phyloP scores from a whole-genome alignment of 179 eudicot species.

The Drosera spatulata region DNA sequence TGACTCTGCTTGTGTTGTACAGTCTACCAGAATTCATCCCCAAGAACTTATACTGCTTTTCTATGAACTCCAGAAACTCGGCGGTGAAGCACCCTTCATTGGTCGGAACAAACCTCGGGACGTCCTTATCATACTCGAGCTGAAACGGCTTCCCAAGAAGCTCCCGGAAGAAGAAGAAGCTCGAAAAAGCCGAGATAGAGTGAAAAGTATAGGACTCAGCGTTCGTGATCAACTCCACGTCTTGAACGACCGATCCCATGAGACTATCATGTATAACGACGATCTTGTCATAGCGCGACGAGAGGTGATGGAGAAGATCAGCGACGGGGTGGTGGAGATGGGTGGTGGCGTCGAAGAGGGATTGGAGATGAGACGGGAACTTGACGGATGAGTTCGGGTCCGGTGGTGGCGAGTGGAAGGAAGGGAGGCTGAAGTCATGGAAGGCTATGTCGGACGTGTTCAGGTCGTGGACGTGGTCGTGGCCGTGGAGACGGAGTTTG shows the following conservation, averaged over 20 bases:
- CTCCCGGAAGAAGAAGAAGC: constrained; percentile 18
- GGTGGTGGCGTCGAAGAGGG: constrained; percentile 22
- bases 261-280: constrained; percentile 39
- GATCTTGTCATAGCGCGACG: constrained; percentile 13
- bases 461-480: constrained; percentile 15
- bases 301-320: constrained; percentile 10
- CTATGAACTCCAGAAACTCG: constrained; percentile 20
- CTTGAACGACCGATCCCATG: constrained; percentile 50
- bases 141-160: constrained; percentile 17
- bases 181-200: constrained; percentile 24
- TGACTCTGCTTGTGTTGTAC: constrained; percentile 27
- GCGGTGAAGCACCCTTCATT: constrained; percentile 20
- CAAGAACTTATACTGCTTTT: constrained; percentile 8
- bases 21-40: constrained; percentile 22
- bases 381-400: constrained; percentile 14
- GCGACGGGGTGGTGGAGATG: constrained; percentile 33
- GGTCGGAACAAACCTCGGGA: constrained; percentile 22
- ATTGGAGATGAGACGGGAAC: constrained; percentile 46
- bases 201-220: constrained; percentile 38
- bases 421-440: constrained; percentile 33
- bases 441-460: constrained; percentile 20
- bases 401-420: constrained; percentile 13
- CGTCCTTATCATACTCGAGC: constrained; percentile 9
- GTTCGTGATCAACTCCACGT: constrained; percentile 25
- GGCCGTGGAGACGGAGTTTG: constrained; percentile 25